These are phyloP conservation scores for Teunomyces gatunensis DNA, from an alignment of 805 yeast genomes.

Conservation along the genomic window DNA sequence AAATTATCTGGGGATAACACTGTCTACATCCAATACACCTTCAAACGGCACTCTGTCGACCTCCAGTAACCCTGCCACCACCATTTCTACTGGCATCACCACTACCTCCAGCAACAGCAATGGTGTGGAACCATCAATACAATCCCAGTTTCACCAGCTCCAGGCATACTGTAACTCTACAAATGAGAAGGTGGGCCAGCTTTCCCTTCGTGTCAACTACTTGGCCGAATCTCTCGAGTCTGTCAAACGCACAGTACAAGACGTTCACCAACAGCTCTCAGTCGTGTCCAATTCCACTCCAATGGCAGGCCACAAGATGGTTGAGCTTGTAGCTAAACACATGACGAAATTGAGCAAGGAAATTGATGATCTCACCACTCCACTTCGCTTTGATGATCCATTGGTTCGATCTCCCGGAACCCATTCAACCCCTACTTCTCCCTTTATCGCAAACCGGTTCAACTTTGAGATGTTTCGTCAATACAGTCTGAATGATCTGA, in stretches of 20 bases:
- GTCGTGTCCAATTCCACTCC: slow-evolving; percentile 7
- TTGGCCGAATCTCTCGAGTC: slow-evolving; percentile 12
- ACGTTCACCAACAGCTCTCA: slow-evolving; percentile 12
- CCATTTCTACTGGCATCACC: background rate
- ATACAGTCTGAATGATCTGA: background rate
- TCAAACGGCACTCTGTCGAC: background rate
- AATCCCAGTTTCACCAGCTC: slow-evolving; percentile 14
- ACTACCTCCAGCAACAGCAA: slow-evolving; percentile 2
- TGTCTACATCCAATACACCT: background rate
- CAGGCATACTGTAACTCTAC: slow-evolving; percentile 16
- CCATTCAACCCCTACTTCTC: slow-evolving; percentile 16
- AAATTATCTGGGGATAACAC: background rate
- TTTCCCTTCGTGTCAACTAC: slow-evolving; percentile 15
- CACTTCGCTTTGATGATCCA: slow-evolving; percentile 2
- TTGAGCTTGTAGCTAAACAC: slow-evolving; percentile 19
- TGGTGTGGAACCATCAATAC: background rate
- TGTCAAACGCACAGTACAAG: slow-evolving; percentile 11
- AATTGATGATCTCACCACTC: slow-evolving; percentile 16
- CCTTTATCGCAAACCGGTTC: slow-evolving; percentile 16
- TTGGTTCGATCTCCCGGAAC: slow-evolving; percentile 8
- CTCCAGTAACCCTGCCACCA: slow-evolving; percentile 1
- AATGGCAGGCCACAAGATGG: slow-evolving; percentile 9
- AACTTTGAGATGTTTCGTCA: slow-evolving; percentile 15
- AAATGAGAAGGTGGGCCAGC: slow-evolving; percentile 20
- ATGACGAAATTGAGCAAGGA: slow-evolving; percentile 19